A percentile compares a stretch with the other conserved stretches of the same genome.
These are phyloP conservation scores for Microcyclospora tardicrescens DNA, from an alignment of 2,329 filamentous ascomycete genomes.

Conservation along the genomic window DNA sequence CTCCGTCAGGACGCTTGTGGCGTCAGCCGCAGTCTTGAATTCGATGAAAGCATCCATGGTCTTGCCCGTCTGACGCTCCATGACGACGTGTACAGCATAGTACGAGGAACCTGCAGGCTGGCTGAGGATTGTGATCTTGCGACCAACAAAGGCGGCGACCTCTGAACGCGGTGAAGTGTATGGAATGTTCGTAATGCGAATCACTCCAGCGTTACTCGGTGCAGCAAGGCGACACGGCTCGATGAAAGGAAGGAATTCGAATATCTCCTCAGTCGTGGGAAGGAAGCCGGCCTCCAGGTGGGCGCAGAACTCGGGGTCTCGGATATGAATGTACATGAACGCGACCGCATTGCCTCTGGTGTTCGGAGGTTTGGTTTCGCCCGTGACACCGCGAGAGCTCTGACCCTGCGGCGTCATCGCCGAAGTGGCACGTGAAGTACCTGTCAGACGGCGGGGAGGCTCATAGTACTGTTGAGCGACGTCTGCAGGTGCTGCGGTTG, in stretches of 20 bases:
- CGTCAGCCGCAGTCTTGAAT: conserved; percentile 27
- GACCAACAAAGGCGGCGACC: conserved; percentile 35
- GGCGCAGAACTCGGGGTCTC: conserved; percentile 1
- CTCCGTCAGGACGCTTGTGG: conserved; percentile 25
- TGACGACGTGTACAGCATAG: conserved; percentile 42
- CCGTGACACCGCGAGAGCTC: no score
- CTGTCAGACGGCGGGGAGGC: no score
- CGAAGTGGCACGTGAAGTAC: no score
- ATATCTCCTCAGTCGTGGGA: conserved; percentile 16
- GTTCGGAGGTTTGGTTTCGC: not conserved
- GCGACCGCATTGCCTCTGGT: conserved; percentile 6
- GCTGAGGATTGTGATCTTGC: conserved; percentile 27
- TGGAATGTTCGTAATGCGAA: conserved; percentile 32
- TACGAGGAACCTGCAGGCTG: conserved; percentile 22
- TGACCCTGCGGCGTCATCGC: no score
- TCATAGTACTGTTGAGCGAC: no score
- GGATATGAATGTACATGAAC: conserved; percentile 1
- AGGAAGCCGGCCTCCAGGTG: conserved; percentile 2
- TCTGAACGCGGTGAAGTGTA: conserved; percentile 38
- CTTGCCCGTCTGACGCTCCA: conserved; percentile 45
- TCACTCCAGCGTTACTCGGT: conserved; percentile 19
- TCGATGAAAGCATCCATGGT: conserved; percentile 43
- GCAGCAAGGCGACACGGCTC: conserved; percentile 22
- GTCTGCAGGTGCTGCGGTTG: no score
- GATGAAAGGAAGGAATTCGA: conserved; percentile 17